Base-by-base conservation (phyloP, 768 basidiomycete genomes). In the Xerocomellus chrysenteron region DNA sequence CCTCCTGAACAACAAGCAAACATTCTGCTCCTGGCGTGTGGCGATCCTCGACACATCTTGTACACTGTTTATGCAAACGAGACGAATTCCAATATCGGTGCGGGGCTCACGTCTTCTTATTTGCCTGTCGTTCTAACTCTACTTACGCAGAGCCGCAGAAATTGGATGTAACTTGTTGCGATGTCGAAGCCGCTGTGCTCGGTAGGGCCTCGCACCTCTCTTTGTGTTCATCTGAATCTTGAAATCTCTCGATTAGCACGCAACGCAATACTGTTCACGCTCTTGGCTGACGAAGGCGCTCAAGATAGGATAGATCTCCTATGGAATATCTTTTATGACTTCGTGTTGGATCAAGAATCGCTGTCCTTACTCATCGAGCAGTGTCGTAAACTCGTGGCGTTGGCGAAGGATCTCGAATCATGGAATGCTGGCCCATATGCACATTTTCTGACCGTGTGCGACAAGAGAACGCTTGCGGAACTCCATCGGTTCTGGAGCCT, bases 11-110 rank as follows among this genome's bases (percentile, higher is more conserved):
- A 75, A 50, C 50, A 67, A n/a, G 82, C 80, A 7, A 66, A 76
- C n/a, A 64, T 84, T 26, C 71, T 86, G 4, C 74, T 83, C 17
- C 70, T 84, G 30, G 83, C 78, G 24, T 85, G 83, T 59, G 83
- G 83, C 16, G 85, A 86, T 60, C 78, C 80, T 12, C 70, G 82
- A 30, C 81, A 76, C 51, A 76, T 85, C 11, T 54, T 86, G 14
- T 82, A 80, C 62, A 84, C 82, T 1, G 52, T 82, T 2, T 67
- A 71, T 45, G 28, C 59, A 2, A 59, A 65, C 37, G 64, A 57
- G 32, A 49, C 57, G 9, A 33, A 28, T 33, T 56, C 48, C 2
- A 10, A 30, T 19, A 5, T 52, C 26, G 57, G 68, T 70, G 33
- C 6, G 57, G 52, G 12, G 4, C 17, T 12, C n/a, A 28, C 19